Conservation (phyloP, 176 grass and related monocot genomes). For the Miscanthus lutarioriparius region DNA sequence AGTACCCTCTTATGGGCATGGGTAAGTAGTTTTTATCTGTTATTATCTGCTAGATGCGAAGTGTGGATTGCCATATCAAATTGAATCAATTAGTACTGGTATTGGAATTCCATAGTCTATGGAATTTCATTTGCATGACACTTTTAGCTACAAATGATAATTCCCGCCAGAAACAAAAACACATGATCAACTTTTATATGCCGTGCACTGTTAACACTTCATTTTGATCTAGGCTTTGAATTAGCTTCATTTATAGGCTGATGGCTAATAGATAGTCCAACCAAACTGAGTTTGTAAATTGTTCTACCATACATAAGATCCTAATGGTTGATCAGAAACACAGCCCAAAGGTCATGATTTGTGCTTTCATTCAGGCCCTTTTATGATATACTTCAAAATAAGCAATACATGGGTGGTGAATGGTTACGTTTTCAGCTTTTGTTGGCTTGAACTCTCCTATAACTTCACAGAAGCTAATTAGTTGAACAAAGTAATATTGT, state of each 20-base stretch:
- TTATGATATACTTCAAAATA: neutral
- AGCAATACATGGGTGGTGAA: neutral
- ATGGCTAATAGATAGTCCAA: neutral
- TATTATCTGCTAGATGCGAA: constrained; percentile 16
- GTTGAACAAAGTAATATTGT: neutral
- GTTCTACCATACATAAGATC: neutral
- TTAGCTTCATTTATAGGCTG: too few relatives aligned
- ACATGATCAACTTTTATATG: neutral
- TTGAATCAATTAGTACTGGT: neutral
- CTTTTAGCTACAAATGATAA: neutral
- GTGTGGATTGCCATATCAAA: neutral
- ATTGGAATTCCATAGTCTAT: neutral
- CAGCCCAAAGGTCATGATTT: neutral
- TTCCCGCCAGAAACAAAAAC: neutral
- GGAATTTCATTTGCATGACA: neutral
- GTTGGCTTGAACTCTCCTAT: neutral
- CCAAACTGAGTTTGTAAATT: neutral
- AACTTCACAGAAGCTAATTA: neutral
- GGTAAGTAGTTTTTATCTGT: constrained; percentile 53
- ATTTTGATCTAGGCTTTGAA: constrained; percentile 15
- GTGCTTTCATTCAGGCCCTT: neutral
- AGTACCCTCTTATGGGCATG: constrained; percentile 79
- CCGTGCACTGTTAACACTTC: neutral
- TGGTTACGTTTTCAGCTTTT: neutral
- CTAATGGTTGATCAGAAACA: neutral